Conservation (phyloP, 441 rosid genomes). For the Gossypium gossypioides region DNA sequence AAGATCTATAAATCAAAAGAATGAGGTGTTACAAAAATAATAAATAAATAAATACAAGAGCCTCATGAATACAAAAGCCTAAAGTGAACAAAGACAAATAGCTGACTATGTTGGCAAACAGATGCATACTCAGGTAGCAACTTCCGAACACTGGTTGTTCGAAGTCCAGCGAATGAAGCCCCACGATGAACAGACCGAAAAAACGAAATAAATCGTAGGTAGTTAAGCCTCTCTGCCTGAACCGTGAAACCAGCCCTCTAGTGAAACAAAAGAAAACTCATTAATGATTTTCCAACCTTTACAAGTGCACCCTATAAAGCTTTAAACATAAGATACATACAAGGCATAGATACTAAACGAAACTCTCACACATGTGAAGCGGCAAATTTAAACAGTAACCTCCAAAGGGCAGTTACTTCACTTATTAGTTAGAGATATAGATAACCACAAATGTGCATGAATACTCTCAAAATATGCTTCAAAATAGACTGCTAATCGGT, state of each 20-base stretch:
- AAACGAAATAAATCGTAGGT: conserved; percentile 80
- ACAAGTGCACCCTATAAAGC: background rate
- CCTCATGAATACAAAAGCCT: background rate
- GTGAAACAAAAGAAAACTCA: conserved; percentile 17
- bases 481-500: background rate
- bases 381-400: background rate
- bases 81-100: conserved; percentile 9
- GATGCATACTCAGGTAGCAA: conserved; percentile 83
- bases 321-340: background rate
- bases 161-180: conserved; percentile 91
- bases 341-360: background rate
- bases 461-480: background rate
- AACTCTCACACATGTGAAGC: background rate
- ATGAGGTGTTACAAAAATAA: conserved; percentile 1
- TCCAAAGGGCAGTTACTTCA: background rate
- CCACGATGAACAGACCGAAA: conserved; percentile 95
- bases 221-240: conserved; percentile 97
- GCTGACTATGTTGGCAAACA: conserved; percentile 8
- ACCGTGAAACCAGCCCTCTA: conserved; percentile 94
- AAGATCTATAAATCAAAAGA: conserved; percentile 50
- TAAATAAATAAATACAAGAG: background rate
- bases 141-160: conserved; percentile 93
- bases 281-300: conserved; percentile 4
- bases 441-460: background rate
- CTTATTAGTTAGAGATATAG: background rate